phyloP scores from a whole-genome alignment of 306 rosid genomes.

The Dryas octopetala region DNA sequence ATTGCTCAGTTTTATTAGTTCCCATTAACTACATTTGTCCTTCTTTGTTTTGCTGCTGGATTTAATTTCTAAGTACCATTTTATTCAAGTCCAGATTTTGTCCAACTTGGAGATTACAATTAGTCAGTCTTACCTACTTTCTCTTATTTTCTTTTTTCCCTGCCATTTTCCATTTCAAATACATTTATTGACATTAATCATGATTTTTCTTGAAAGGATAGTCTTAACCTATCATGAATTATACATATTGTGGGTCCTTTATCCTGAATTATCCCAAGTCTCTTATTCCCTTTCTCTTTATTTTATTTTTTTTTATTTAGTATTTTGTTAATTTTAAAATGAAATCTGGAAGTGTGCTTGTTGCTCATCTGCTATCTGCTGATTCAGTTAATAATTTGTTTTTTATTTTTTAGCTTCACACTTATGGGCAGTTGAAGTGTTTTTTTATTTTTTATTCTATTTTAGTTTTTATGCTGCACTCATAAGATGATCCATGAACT shows the following conservation, averaged over 20 bases:
- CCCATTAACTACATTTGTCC: background rate
- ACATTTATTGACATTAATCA: background rate
- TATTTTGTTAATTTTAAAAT: background rate
- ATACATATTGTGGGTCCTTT: background rate
- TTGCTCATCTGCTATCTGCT: background rate
- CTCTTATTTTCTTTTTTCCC: background rate
- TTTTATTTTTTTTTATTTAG: too few relatives aligned
- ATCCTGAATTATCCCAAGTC: background rate
- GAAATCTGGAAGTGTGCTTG: background rate
- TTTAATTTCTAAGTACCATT: background rate
- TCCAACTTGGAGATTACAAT: background rate
- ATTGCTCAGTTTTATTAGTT: background rate
- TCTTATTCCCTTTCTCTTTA: background rate
- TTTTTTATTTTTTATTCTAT: too few relatives aligned
- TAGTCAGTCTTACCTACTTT: constrained; percentile 2
- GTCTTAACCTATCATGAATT: background rate
- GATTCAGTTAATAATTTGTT: background rate
- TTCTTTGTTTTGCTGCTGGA: background rate
- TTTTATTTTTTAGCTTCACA: background rate
- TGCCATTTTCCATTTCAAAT: background rate
- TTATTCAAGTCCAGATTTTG: background rate
- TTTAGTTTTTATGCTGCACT: too few relatives aligned
- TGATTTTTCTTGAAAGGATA: background rate
- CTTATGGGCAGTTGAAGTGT: background rate
- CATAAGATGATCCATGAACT: background rate